Conservation (phyloP, 495 filamentous ascomycete genomes). For the Podospora bellae-mahoneyi region DNA sequence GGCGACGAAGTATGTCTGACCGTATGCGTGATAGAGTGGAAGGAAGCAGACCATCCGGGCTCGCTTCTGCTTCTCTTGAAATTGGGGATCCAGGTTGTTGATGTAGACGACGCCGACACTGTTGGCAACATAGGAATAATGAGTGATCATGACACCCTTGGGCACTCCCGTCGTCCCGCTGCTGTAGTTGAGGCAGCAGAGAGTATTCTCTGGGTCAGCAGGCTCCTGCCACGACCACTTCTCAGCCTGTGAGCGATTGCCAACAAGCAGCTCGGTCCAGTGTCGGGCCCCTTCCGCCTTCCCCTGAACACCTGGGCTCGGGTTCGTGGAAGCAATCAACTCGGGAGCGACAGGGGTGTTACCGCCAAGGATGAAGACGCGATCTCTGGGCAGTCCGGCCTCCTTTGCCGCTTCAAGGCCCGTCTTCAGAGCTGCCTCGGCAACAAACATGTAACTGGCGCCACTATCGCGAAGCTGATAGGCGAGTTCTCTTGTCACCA, state of each 20-base stretch:
- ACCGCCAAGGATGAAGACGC: slow-evolving; percentile 48
- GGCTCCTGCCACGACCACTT: slow-evolving; percentile 45
- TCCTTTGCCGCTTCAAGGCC: slow-evolving; percentile 65
- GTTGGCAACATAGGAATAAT: slow-evolving; percentile 70
- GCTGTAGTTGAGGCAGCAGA: slow-evolving; percentile 64
- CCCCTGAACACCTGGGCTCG: slow-evolving; percentile 37
- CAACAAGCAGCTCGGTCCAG: slow-evolving; percentile 43
- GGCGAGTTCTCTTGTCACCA: slow-evolving; percentile 64
- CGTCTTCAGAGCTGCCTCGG: slow-evolving; percentile 53
- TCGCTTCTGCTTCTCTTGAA: slow-evolving; percentile 30
- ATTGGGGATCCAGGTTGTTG: slow-evolving; percentile 45
- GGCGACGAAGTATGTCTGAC: slow-evolving; percentile 46
- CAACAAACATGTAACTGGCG: slow-evolving; percentile 61
- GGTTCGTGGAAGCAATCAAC: slow-evolving; percentile 39
- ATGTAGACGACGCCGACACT: slow-evolving; percentile 51
- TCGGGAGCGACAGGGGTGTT: slow-evolving; percentile 30
- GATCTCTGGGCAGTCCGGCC: slow-evolving; percentile 56
- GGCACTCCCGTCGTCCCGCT: slow-evolving; percentile 79
- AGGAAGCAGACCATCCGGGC: slow-evolving; percentile 51
- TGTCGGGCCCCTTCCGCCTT: slow-evolving; percentile 36
- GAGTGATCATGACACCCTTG: slow-evolving; percentile 79
- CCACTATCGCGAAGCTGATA: slow-evolving; percentile 71
- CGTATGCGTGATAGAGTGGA: slow-evolving; percentile 72
- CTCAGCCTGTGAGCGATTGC: slow-evolving; percentile 40
- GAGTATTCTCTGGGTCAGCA: slow-evolving; percentile 30